Base-by-base conservation (phyloP, 352 stramenopile genomes). In the Porosira glacialis region DNA sequence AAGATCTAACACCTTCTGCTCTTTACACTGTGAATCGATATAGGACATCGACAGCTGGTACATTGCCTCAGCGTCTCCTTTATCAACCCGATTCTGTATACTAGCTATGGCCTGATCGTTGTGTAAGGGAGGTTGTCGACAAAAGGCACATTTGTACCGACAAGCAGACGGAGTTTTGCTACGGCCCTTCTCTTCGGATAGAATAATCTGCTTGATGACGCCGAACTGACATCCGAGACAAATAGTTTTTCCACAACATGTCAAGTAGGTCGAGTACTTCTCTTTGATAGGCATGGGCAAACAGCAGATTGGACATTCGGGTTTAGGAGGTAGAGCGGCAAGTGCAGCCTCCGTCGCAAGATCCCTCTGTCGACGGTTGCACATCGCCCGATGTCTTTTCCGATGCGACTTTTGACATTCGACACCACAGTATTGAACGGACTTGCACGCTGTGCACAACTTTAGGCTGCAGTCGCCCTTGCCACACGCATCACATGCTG, bases 371-470 rank as follows among this genome's bases (percentile, higher is more conserved):
- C 33, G 33, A 15, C 8, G 15, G 8, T 41, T 8, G 33, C 33
- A 41, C 15, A 15, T 8, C 8, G 15, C 3, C 26, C 41, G 36
- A 8, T 60, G 52, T 17, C 24, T 49, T 13, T 60, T 33, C 6
- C 31, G 17, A 60, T 49, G 36, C 0, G 21, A 11, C 33, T 60
- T 60, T 13, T 45, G 52, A n/a, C 31, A 60, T 27, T n/a, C 2
- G 11, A 50, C n/a, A 8, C 49, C 31, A 2, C 52, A 60, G 35
- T 60, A 49, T 21, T n/a, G 36, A 8, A 30, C 36, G 6, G 36
- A 27, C 3, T 24, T 30, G 49, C 50, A 59, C 13, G 2, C 31
- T 21, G 52, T 15, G 35, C 52, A 60, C 7, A 13, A 31, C 13
- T 28, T 60, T n/a, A 36, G 7, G 7, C 19, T 21, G 19, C 24